Base-by-base conservation (phyloP, 371 early-diverging fungal species). In the Rhizomucor pusillus region DNA sequence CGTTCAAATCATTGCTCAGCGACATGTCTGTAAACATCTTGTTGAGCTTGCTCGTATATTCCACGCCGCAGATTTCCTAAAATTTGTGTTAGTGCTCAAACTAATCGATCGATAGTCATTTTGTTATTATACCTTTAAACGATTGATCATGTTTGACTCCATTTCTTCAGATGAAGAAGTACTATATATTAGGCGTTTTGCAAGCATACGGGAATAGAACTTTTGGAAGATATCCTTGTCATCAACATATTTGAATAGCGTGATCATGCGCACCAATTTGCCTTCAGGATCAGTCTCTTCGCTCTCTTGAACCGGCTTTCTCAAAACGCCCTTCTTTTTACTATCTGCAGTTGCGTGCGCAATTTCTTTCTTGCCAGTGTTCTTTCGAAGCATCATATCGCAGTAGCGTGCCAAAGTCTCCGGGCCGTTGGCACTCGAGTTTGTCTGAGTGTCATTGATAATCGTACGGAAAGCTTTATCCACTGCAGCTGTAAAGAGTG, bases 171-270 rank as follows among this genome's bases (percentile, higher is more conserved):
- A 89, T 22, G 83, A 80, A 9, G 92, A 93, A 3, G 83, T 80
- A 29, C 81, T 81, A 61, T 88, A 80, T 18, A 97, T 89, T 9
- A 97, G 75, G 19, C 97, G 93, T 50, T 91, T 90, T 35, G 95
- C 92, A 59, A 97, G 64, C 75, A 82, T 85, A 54, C 86, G 82
- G n/a, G 89, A 85, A 69, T 97, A 97, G 54, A 91, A 91, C 74
- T 92, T 91, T 67, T 95, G 95, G 73, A 95, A 97, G 9, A 95
- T 88, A 60, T 97, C 97, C 66, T 91, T 90, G 69, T 94, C 95
- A 47, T 93, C 94, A 18, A 97, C 85, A 62, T 92, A 97, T 60
- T 90, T 89, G 75, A 93, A 95, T 25, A 91, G 71, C 0, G 83
- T 85, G 56, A 90, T 82, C 73, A 78, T 74, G 36, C 67, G 76